Percentiles rank a stretch among this genome's conserved stretches.
Conservation (phyloP, 164 flowering plant genomes). For the Umbilicus rupestris region DNA sequence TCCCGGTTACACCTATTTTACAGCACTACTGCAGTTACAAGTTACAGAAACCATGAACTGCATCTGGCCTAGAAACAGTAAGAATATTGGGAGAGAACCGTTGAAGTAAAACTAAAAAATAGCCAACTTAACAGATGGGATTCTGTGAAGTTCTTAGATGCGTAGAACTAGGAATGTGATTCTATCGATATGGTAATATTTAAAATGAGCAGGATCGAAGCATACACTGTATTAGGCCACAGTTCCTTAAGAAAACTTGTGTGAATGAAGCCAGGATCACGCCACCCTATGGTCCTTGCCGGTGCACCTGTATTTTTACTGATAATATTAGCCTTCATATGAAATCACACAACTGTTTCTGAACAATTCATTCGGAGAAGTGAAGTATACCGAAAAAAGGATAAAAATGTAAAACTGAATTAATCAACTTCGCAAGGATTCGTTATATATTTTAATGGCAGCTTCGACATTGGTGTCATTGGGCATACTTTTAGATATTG, state of each 20-base stretch:
- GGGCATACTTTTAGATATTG: neutral
- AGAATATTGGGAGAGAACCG: too few relatives aligned
- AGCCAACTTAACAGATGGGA: too few relatives aligned
- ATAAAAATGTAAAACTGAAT: neutral
- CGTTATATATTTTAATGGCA: neutral
- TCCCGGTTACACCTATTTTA: neutral
- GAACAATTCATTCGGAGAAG: too few relatives aligned
- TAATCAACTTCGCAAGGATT: neutral
- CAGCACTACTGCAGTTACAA: too few relatives aligned
- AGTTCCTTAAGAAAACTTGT: constrained; percentile 70
- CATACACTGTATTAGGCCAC: constrained; percentile 71
- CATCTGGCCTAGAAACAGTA: too few relatives aligned
- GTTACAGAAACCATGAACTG: too few relatives aligned
- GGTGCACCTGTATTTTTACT: constrained; percentile 58
- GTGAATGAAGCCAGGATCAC: constrained; percentile 93
- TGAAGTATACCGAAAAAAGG: too few relatives aligned
- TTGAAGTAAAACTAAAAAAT: neutral
- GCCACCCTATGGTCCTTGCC: constrained; percentile 93
- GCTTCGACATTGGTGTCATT: neutral
- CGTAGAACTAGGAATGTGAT: too few relatives aligned
- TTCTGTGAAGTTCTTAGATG: too few relatives aligned
- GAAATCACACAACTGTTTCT: neutral
- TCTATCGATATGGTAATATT: neutral
- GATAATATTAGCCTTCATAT: neutral
- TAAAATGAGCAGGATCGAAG: neutral